Percentiles rank a stretch among this genome's conserved stretches.
phyloP scores from a whole-genome alignment of 768 basidiomycete genomes.

The Suillus fuscotomentosus region DNA sequence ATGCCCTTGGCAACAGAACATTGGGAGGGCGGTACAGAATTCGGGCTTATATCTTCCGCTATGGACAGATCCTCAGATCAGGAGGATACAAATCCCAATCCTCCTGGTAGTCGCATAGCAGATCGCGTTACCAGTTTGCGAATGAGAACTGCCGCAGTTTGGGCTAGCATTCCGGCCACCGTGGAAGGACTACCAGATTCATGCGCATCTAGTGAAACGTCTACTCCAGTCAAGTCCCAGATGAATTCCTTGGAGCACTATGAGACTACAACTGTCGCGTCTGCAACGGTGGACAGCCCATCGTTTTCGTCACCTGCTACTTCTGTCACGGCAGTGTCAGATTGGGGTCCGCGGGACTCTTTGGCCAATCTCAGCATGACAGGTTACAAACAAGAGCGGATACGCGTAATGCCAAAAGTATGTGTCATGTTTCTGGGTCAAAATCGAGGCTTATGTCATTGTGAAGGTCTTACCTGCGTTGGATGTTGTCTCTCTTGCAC shows the following conservation, averaged over 20 bases:
- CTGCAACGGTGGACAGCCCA: not conserved
- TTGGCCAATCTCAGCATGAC: not conserved
- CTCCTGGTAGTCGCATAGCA: constrained; percentile 23
- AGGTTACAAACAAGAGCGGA: not conserved
- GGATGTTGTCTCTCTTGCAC: not conserved
- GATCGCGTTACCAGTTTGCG: constrained; percentile 24
- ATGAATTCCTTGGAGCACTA: not conserved
- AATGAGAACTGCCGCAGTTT: constrained; percentile 23
- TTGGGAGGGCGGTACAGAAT: not conserved
- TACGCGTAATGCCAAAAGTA: not conserved
- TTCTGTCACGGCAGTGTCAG: not conserved
- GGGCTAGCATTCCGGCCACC: constrained; percentile 28
- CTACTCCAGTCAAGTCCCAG: not conserved
- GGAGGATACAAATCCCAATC: not conserved
- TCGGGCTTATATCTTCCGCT: not conserved
- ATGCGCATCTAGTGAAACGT: not conserved
- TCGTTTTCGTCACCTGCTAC: constrained; percentile 1
- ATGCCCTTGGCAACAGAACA: not conserved
- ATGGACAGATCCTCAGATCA: not conserved
- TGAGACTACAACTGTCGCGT: not conserved
- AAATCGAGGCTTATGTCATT: not conserved
- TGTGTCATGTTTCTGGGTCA: not conserved
- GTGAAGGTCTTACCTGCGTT: not conserved
- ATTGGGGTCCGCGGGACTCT: not conserved
- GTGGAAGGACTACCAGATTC: not conserved